Base-by-base conservation (phyloP, 2,329 filamentous ascomycete species). In the Cercospora nicotianae region DNA sequence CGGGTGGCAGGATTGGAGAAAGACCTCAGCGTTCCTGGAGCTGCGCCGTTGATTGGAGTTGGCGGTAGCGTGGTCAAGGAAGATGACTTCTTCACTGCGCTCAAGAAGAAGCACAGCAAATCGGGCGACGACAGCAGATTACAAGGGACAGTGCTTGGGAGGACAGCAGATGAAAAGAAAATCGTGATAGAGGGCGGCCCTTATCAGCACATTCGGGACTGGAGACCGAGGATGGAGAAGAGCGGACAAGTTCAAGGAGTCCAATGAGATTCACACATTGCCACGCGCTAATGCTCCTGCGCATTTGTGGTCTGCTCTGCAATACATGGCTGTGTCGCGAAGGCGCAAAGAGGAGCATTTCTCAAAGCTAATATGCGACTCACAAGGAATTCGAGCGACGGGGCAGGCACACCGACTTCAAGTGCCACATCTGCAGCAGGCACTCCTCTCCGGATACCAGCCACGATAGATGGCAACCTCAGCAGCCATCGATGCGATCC, bases 71-170 rank as follows among this genome's bases (percentile, higher is more conserved):
- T 74, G 75, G 75, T 75, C 65, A 72, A 81, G 69, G 79, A 79
- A 74, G 82, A 84, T 71, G 83, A 84, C 68, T 84, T 83, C 68
- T 69, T 85, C 62, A 83, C 79, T 20, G 79, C 89, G 4, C 82
- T 98, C 51, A 97, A 96, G 80, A 95, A 94, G 81, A 97, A 96
- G 77, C 92, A 96, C 79, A 93, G 90, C 81, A 96, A 95, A 74
- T 91, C 91, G 26, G 72, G 70, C 9, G 93, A 96, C 75, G 93
- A 96, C 76, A 90, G 90, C 9, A 90, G 94, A 75, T 96, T 93
- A 78, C 88, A 90, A 72, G 93, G 92, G 31, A 97, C 94, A 0
- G 86, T 95, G 0, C 83, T 98, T 10, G 94, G 94, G 3, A 89
- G 89, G 72, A 83, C 85, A 55, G 86, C 86, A 60, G 92, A 96